phyloP scores from a whole-genome alignment of 352 stramenopile genomes.

The Phytophthora parvispora region DNA sequence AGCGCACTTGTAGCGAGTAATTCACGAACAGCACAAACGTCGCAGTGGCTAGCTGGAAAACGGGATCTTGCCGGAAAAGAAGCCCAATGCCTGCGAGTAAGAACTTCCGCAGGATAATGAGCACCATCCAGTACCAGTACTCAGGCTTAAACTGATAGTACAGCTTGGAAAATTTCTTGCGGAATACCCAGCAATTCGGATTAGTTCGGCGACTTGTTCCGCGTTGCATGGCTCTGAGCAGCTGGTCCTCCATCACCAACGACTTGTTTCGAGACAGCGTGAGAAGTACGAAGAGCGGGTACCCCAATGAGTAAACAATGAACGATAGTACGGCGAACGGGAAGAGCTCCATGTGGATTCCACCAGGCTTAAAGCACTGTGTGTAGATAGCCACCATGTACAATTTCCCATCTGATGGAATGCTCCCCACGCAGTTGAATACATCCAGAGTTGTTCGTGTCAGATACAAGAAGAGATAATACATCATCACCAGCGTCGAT shows the following conservation, averaged over 20 bases:
- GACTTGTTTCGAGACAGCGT: slow-evolving; percentile 63
- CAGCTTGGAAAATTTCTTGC: slow-evolving; percentile 82
- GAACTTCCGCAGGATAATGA: slow-evolving; percentile 86
- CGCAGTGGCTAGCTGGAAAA: slow-evolving; percentile 80
- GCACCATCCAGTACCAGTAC: slow-evolving; percentile 85
- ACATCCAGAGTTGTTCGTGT: slow-evolving; percentile 79
- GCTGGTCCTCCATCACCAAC: slow-evolving; percentile 78
- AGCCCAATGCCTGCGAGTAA: slow-evolving; percentile 71
- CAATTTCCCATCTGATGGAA: slow-evolving; percentile 67
- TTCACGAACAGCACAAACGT: slow-evolving; percentile 85
- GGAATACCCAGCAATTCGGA: slow-evolving; percentile 78
- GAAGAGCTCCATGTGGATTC: slow-evolving; percentile 74
- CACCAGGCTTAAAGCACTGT: slow-evolving; percentile 64
- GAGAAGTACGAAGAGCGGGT: slow-evolving; percentile 76
- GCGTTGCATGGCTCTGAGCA: slow-evolving; percentile 64
- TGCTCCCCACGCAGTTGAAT: slow-evolving; percentile 81
- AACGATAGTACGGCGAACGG: slow-evolving; percentile 72
- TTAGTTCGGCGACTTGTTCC: slow-evolving; percentile 71
- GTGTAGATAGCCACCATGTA: slow-evolving; percentile 84
- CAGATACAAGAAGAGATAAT: slow-evolving; percentile 85
- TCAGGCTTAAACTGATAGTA: slow-evolving; percentile 92
- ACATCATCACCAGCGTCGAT: slow-evolving; percentile 85
- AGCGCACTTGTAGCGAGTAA: slow-evolving; percentile 78
- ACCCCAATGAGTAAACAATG: slow-evolving; percentile 78
- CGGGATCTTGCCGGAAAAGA: slow-evolving; percentile 78